A percentile compares a stretch with the other conserved stretches of the same genome.
These are phyloP conservation scores for Funneliformis geosporum DNA, from an alignment of 192 early-diverging fungal genomes.

Conservation along the genomic window DNA sequence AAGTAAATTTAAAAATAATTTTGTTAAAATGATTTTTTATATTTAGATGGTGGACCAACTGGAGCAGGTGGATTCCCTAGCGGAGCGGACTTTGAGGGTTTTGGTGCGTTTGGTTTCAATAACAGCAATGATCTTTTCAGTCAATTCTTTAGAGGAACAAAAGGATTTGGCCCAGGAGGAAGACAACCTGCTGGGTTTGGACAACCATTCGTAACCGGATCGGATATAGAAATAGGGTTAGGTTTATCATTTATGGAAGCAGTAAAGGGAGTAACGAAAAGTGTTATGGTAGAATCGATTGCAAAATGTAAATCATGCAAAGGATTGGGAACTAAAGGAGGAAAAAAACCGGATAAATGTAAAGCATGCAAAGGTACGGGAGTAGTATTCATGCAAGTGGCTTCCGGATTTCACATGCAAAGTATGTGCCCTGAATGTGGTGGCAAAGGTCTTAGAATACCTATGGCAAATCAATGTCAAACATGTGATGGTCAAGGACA, in stretches of 20 bases:
- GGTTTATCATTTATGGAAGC: conserved; percentile 91
- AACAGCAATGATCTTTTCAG: conserved; percentile 38
- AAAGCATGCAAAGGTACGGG: conserved; percentile 81
- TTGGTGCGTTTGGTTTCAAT: conserved; percentile 55
- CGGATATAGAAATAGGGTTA: conserved; percentile 65
- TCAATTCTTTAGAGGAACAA: conserved; percentile 45
- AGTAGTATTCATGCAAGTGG: conserved; percentile 72
- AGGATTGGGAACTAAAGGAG: conserved; percentile 79
- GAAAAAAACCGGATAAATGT: conserved; percentile 72
- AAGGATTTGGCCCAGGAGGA: background rate
- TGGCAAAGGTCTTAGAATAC: conserved; percentile 76
- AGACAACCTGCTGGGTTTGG: background rate
- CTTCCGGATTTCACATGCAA: conserved; percentile 89
- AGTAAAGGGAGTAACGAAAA: conserved; percentile 72
- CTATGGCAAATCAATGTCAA: conserved; percentile 65
- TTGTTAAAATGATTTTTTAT: conserved; percentile 17
- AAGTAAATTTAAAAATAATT: background rate
- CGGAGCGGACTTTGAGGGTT: conserved; percentile 61
- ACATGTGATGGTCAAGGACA: conserved; percentile 82
- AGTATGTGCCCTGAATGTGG: conserved; percentile 82
- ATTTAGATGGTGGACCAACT: conserved; percentile 36
- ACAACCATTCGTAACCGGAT: conserved; percentile 47
- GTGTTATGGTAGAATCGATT: conserved; percentile 66
- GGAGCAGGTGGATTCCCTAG: conserved; percentile 61
- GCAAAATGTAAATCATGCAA: conserved; percentile 75